Conservation (phyloP, 2,329 filamentous ascomycete species). For the Fusarium palustre region DNA sequence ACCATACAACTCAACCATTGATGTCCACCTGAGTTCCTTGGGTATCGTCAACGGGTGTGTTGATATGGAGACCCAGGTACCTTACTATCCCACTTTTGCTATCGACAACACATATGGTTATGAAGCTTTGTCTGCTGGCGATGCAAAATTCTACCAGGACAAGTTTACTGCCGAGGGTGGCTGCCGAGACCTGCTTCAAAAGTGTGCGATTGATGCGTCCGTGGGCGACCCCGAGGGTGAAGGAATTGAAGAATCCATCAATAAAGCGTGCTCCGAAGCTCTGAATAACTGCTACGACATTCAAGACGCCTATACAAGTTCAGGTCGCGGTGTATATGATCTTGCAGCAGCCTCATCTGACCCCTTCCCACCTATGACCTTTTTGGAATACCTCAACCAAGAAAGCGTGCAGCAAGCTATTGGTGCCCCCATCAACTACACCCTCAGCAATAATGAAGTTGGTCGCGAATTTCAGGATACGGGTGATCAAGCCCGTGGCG, state of each 20-base stretch:
- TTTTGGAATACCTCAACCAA: conserved; percentile 73
- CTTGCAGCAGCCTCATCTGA: conserved; percentile 67
- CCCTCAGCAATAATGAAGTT: conserved; percentile 61
- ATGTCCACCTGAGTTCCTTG: conserved; percentile 70
- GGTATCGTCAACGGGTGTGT: conserved; percentile 79
- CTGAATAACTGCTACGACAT: conserved; percentile 60
- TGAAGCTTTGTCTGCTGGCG: conserved; percentile 64
- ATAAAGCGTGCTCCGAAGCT: conserved; percentile 66
- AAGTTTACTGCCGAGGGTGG: conserved; percentile 54
- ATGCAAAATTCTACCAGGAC: conserved; percentile 60
- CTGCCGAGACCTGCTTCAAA: conserved; percentile 64
- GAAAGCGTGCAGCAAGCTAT: conserved; percentile 67
- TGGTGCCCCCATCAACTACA: conserved; percentile 72
- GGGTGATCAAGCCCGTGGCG: conserved; percentile 73
- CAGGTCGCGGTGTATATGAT: conserved; percentile 70
- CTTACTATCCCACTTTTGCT: conserved; percentile 68
- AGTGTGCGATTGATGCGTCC: conserved; percentile 61
- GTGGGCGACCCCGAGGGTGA: conserved; percentile 55
- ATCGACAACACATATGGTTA: conserved; percentile 75
- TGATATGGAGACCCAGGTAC: conserved; percentile 71
- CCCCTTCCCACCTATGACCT: conserved; percentile 72
- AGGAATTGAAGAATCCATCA: conserved; percentile 54
- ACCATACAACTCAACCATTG: conserved; percentile 63
- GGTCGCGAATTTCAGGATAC: conserved; percentile 60
- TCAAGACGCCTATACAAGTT: conserved; percentile 66